A percentile compares a stretch with the other conserved stretches of the same genome.
These are phyloP conservation scores for Yamadazyma conglobata DNA, from an alignment of 1,139 yeast genomes.

Conservation along the genomic window DNA sequence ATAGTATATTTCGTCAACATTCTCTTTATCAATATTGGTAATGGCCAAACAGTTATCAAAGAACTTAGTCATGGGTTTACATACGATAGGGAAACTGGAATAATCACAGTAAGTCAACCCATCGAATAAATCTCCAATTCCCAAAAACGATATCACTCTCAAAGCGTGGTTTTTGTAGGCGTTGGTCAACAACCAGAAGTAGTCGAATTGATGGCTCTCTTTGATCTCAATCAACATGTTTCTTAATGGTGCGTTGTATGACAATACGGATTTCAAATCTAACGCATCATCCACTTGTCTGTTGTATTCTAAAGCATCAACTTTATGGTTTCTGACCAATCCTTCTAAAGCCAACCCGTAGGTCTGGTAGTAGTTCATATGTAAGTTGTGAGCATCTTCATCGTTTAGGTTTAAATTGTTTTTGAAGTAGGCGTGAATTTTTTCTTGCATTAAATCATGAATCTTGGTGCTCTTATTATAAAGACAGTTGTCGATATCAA, in stretches of 20 bases:
- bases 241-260: slow-evolving; percentile 56
- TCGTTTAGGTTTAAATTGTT: slow-evolving; percentile 57
- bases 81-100: slow-evolving; percentile 57
- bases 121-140: slow-evolving; percentile 86
- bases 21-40: slow-evolving; percentile 55
- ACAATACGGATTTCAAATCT: slow-evolving; percentile 72
- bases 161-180: slow-evolving; percentile 90
- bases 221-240: slow-evolving; percentile 47
- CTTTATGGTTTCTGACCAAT: slow-evolving; percentile 67
- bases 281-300: slow-evolving; percentile 85
- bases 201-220: slow-evolving; percentile 31
- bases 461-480: slow-evolving; percentile 72
- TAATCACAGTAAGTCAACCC: slow-evolving; percentile 94
- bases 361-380: slow-evolving; percentile 71
- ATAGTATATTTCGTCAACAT: slow-evolving; percentile 43
- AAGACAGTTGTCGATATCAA: slow-evolving; percentile 90
- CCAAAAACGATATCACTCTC: slow-evolving; percentile 71
- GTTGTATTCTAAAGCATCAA: slow-evolving; percentile 88
- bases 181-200: slow-evolving; percentile 84
- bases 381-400: slow-evolving; percentile 73
- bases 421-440: slow-evolving; percentile 79
- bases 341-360: slow-evolving; percentile 96
- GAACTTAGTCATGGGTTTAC: slow-evolving; percentile 76
- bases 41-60: slow-evolving; percentile 54
- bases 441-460: slow-evolving; percentile 83